Evolutionary conservation across 768 basidiomycete species (phyloP), one percentile per base, ranked within the genome.

Genomic region (Russula emetica): DNA sequence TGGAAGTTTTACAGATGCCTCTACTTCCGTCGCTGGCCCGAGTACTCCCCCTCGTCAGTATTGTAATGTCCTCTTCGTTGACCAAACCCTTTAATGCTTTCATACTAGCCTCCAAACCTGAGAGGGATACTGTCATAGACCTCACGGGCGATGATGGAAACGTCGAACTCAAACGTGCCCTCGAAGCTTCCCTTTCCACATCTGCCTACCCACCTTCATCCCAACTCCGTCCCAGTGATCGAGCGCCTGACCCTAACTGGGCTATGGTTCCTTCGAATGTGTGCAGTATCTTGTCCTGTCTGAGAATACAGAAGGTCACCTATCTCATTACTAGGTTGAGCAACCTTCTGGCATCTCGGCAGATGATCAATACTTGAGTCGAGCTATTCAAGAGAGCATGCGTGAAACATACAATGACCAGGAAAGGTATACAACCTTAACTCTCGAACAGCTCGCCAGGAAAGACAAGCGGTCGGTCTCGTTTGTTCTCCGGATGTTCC

Each of bases 381-480:
- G 85, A 30, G 89, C 87, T 0, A 88, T 91, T 49, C 82, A 86
- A 73, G 87, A 84, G 5, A 89, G 87, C 71, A 74, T 90, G 61
- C 78, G 83, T 22, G 71, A 75, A 26, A 73, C 65, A 40, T 70
- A 73, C 36, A 60, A 64, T 55, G 81, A 83, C 22, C 79, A 79
- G 28, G 85, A 85, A 4, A 77, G 78, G 42, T 75, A 79, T 40
- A 83, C 85, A 55, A 77, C 79, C 26, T 75, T 80, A 40, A 81
- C 84, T 0, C 69, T 83, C 4, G 81, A 85, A 60, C 76, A 84
- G 34, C 76, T 78, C 34, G 68, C 85, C 3, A 77, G 88, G 28
- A 79, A 84, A 66, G 83, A 80, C 63, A 80, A 82, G 58, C 78
- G 85, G 88, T 87, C 44, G 59, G 83, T 72, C 34, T 20, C 2